phyloP scores from a whole-genome alignment of 2,329 filamentous ascomycete genomes.

The Fusarium clavum region DNA sequence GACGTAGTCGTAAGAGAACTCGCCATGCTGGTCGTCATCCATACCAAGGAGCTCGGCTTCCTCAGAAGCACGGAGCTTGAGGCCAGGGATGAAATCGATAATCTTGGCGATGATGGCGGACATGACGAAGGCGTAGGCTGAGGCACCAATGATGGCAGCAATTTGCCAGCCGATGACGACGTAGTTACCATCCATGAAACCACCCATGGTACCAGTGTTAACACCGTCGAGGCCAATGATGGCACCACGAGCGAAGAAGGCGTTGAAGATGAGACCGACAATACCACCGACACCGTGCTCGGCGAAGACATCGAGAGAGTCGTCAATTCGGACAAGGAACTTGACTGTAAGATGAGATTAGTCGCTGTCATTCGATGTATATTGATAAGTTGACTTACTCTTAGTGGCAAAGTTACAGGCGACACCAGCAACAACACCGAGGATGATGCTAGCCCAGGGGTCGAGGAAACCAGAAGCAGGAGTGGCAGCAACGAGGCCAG shows the following conservation, averaged over 20 bases:
- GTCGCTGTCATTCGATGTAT: background rate
- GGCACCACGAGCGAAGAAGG: slow-evolving; percentile 74
- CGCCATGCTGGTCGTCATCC: slow-evolving; percentile 90
- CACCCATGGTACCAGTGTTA: slow-evolving; percentile 75
- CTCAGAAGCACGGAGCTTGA: slow-evolving; percentile 82
- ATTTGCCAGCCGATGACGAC: slow-evolving; percentile 82
- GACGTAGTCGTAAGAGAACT: slow-evolving; percentile 92
- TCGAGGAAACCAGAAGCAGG: slow-evolving; percentile 76
- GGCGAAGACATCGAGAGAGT: slow-evolving; percentile 78
- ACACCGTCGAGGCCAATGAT: slow-evolving; percentile 82
- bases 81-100: slow-evolving; percentile 80
- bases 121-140: slow-evolving; percentile 77
- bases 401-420: slow-evolving; percentile 77
- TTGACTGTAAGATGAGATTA: slow-evolving; percentile 58
- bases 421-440: slow-evolving; percentile 74
- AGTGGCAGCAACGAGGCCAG: slow-evolving; percentile 76
- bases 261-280: slow-evolving; percentile 78
- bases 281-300: slow-evolving; percentile 78
- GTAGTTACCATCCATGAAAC: slow-evolving; percentile 81
- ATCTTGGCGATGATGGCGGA: slow-evolving; percentile 78
- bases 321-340: slow-evolving; percentile 73
- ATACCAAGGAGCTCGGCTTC: slow-evolving; percentile 88
- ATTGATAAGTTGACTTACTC: slow-evolving; percentile 46
- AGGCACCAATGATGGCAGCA: slow-evolving; percentile 76
- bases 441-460: slow-evolving; percentile 73